These are phyloP conservation scores for Fraxinus velutina DNA, from an alignment of 305 asterid species.

Conservation along the genomic window DNA sequence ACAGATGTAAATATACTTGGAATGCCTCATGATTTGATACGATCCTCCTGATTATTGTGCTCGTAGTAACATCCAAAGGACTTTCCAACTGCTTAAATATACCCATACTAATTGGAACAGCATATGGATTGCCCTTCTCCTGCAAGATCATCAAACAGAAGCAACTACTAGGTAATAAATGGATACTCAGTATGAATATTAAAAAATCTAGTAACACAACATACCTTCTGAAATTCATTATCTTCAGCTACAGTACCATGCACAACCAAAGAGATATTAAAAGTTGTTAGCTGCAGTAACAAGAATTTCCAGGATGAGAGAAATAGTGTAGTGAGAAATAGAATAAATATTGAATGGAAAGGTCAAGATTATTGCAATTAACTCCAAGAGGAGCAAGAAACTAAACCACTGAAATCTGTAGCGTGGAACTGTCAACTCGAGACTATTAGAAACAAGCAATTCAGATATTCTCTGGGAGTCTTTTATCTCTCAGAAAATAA, in stretches of 20 bases:
- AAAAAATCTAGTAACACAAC: conserved; percentile 11
- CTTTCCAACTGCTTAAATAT: conserved; percentile 72
- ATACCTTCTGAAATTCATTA: conserved; percentile 78
- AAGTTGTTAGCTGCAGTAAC: conserved; percentile 74
- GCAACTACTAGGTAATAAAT: conserved; percentile 9
- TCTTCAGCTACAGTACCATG: conserved; percentile 93
- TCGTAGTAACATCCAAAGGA: conserved; percentile 87
- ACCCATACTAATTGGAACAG: conserved; percentile 69
- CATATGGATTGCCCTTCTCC: conserved; percentile 80
- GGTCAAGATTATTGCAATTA: neutral
- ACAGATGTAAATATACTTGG: conserved; percentile 41
- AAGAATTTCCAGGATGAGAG: conserved; percentile 23
- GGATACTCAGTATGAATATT: conserved; percentile 5
- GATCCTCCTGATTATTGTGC: conserved; percentile 91
- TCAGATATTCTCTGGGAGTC: neutral
- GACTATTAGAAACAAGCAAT: neutral
- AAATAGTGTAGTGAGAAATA: conserved; percentile 7
- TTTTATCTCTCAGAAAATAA: neutral
- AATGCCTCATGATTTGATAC: conserved; percentile 91
- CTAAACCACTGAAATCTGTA: neutral
- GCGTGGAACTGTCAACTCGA: neutral
- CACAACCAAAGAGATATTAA: conserved; percentile 88
- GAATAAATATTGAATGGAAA: neutral
- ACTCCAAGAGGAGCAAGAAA: neutral
- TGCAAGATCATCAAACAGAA: conserved; percentile 30